Evolutionary conservation across 108 stramenopile genomes (phyloP).

Genomic region (Stephanodiscus triporus): DNA sequence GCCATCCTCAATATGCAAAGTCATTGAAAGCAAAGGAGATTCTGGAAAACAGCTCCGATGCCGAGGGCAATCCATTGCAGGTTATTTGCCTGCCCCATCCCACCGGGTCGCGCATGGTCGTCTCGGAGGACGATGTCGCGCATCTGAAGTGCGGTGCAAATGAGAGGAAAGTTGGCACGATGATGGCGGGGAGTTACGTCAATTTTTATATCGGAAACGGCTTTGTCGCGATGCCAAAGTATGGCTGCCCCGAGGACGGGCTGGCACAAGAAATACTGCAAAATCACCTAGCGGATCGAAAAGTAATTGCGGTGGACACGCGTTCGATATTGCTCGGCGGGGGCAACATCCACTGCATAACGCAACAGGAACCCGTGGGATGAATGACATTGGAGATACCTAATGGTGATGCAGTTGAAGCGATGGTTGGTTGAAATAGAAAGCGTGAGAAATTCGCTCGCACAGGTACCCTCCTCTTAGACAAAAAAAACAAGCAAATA

Average conservation of each 20-base stretch:
- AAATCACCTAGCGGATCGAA: conserved; percentile 55
- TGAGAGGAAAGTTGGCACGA: conserved; percentile 38
- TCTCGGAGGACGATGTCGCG: conserved; percentile 1
- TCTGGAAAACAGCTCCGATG: conserved; percentile 51
- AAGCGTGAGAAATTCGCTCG: too few species aligned
- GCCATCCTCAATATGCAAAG: conserved; percentile 53
- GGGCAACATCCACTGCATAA: conserved; percentile 89
- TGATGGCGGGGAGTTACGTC: conserved; percentile 72
- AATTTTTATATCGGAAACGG: conserved; percentile 85
- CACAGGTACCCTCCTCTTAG: too few species aligned
- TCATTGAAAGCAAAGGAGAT: conserved; percentile 52
- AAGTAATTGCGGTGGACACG: conserved; percentile 64
- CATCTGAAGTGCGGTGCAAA: neutral
- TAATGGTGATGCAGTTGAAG: too few species aligned
- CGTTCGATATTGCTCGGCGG: conserved; percentile 79
- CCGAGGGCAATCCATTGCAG: conserved; percentile 34
- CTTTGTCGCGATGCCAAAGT: conserved; percentile 69
- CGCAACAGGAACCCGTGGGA: conserved; percentile 55
- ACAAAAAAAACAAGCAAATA: too few species aligned
- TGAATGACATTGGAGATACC: too few species aligned
- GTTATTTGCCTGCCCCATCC: too few species aligned
- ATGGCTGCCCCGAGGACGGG: conserved; percentile 51
- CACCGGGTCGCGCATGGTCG: neutral
- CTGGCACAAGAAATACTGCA: conserved; percentile 53
- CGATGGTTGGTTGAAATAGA: too few species aligned